phyloP scores from a whole-genome alignment of 2,329 filamentous ascomycete genomes.

The Diaporthe helianthi region DNA sequence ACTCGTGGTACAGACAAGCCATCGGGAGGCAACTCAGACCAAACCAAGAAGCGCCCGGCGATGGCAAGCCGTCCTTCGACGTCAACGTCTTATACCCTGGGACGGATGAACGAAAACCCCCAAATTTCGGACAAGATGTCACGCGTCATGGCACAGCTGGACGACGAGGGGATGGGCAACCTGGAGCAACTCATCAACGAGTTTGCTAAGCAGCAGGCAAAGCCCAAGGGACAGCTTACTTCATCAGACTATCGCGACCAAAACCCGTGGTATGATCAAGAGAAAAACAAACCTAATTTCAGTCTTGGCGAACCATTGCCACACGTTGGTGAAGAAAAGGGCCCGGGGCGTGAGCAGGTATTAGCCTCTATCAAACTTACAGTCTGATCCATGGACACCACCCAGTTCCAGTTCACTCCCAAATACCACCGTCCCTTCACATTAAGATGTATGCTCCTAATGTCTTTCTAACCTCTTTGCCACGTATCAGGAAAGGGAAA shows the following conservation, averaged over 20 bases:
- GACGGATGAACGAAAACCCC: slow-evolving; percentile 15
- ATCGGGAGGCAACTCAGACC: not conserved
- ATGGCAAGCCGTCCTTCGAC: slow-evolving; percentile 7
- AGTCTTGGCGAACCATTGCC: slow-evolving; percentile 39
- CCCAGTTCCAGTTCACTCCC: not conserved
- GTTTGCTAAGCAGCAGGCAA: slow-evolving; percentile 19
- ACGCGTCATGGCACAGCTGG: slow-evolving; percentile 26
- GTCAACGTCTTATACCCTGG: slow-evolving; percentile 20
- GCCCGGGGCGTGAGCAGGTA: not conserved
- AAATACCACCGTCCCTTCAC: not conserved
- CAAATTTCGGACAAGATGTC: slow-evolving; percentile 21
- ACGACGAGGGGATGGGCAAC: slow-evolving; percentile 21
- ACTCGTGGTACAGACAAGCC: not conserved
- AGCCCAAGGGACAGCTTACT: slow-evolving; percentile 20
- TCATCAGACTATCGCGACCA: slow-evolving; percentile 35
- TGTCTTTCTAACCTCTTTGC: not conserved
- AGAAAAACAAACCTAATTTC: slow-evolving; percentile 38
- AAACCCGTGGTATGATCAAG: slow-evolving; percentile 40
- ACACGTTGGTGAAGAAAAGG: slow-evolving; percentile 21
- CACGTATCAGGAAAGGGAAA: slow-evolving; percentile 27
- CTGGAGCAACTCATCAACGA: slow-evolving; percentile 19
- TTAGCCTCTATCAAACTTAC: not conserved
- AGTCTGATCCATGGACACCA: fast-evolving
- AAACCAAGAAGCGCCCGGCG: not conserved
- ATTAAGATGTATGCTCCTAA: too few relatives aligned